phyloP scores from a whole-genome alignment of 495 filamentous ascomycete genomes.

The Pseudevernia furfuracea region DNA sequence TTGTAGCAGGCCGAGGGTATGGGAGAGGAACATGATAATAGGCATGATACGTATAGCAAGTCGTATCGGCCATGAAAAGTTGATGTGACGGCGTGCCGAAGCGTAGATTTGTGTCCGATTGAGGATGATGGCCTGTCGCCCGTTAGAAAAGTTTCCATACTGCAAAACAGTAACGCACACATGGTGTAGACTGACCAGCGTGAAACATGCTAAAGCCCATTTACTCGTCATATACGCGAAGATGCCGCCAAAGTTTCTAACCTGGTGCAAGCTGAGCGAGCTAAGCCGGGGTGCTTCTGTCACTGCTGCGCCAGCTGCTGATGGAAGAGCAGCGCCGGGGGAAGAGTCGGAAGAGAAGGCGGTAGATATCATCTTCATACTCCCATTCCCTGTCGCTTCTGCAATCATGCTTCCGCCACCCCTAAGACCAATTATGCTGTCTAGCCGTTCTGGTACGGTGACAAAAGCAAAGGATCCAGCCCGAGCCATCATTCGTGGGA shows the following conservation, averaged over 20 bases:
- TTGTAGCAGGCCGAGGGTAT: constrained; percentile 62
- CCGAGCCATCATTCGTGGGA: constrained; percentile 56
- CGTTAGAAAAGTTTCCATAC: constrained; percentile 16
- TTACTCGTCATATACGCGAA: constrained; percentile 88
- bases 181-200: constrained; percentile 46
- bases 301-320: constrained; percentile 29
- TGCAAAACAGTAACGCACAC: neutral
- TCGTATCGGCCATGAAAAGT: constrained; percentile 62
- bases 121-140: constrained; percentile 58
- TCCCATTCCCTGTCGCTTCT: constrained; percentile 41
- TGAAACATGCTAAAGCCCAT: constrained; percentile 83
- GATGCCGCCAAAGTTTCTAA: constrained; percentile 68
- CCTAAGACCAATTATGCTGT: constrained; percentile 43
- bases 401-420: constrained; percentile 54
- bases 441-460: constrained; percentile 54
- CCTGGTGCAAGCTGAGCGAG: constrained; percentile 30
- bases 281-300: constrained; percentile 19
- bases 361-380: constrained; percentile 34
- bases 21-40: constrained; percentile 63
- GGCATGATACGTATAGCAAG: constrained; percentile 66
- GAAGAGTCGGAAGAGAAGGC: constrained; percentile 26
- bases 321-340: constrained; percentile 11
- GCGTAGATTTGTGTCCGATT: constrained; percentile 93
- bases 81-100: constrained; percentile 69
- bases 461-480: constrained; percentile 50